Evolutionary conservation across 2,329 filamentous ascomycete genomes (phyloP).

Genomic region (Escovopsis sp.): DNA sequence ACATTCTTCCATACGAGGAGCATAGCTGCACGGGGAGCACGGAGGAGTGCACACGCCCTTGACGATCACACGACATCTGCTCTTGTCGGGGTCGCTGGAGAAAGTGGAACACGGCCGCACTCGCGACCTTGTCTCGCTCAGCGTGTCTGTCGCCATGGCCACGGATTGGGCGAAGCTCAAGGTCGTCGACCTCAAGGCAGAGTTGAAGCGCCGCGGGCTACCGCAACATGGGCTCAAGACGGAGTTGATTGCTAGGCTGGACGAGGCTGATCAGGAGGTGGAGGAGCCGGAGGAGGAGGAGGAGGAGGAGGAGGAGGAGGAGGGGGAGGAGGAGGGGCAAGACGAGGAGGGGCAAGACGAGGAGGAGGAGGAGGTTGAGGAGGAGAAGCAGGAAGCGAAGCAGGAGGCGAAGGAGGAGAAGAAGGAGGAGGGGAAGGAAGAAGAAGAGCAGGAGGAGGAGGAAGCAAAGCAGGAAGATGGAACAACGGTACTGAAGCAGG

Average conservation of each 20-base stretch:
- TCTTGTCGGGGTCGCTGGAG: too few relatives aligned
- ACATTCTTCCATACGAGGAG: too few relatives aligned
- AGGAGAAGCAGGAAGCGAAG: not conserved
- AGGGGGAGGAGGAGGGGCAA: not conserved
- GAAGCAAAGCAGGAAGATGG: not conserved
- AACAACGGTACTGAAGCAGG: not conserved
- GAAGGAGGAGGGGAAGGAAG: not conserved
- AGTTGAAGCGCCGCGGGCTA: conserved; percentile 59
- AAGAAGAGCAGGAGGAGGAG: not conserved
- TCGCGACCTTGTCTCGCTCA: too few relatives aligned
- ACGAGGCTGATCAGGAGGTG: conserved; percentile 13
- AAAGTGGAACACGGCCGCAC: too few relatives aligned
- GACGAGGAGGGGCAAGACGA: not conserved
- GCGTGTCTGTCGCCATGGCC: conserved; percentile 20
- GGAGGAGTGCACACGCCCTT: too few relatives aligned
- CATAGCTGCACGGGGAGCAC: too few relatives aligned
- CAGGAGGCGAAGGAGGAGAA: not conserved
- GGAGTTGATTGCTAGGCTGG: conserved; percentile 52
- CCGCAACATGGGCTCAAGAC: conserved; percentile 54
- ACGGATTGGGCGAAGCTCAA: conserved; percentile 45
- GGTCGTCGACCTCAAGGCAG: conserved; percentile 59
- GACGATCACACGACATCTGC: too few relatives aligned
- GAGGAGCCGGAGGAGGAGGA: conserved; percentile 6
- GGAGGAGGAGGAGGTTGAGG: not conserved
- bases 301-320: conserved; percentile 1